Evolutionary conservation across 1,284 basidiomycete genomes (phyloP).

Genomic region (Ceratobasidium sp.): DNA sequence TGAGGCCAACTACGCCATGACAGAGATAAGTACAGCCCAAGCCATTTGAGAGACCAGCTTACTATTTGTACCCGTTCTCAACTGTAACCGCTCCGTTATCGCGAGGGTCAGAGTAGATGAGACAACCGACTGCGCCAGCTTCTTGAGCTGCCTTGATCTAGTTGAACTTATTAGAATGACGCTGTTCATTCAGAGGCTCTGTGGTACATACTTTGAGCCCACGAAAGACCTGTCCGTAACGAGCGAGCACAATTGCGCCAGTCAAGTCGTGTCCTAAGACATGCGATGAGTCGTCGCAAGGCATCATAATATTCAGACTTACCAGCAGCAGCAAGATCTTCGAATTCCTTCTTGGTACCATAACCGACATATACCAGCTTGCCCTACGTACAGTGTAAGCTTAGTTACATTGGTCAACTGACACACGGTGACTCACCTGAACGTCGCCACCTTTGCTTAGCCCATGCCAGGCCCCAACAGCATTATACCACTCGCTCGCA

Average conservation of each 20-base stretch:
- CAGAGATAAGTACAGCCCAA: not conserved
- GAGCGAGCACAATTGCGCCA: constrained; percentile 85
- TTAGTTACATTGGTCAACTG: not conserved
- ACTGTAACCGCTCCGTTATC: constrained; percentile 89
- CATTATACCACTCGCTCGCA: constrained; percentile 70
- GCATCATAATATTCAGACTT: constrained; percentile 19
- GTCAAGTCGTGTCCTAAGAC: constrained; percentile 77
- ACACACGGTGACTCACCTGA: constrained; percentile 50
- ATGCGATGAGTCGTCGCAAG: not conserved
- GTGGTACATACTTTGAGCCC: constrained; percentile 76
- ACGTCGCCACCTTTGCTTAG: constrained; percentile 75
- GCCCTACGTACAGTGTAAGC: constrained; percentile 57
- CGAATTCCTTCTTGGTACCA: constrained; percentile 84
- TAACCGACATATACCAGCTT: constrained; percentile 87
- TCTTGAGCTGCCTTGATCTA: constrained; percentile 87
- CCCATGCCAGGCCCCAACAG: constrained; percentile 78
- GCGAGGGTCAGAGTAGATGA: constrained; percentile 90
- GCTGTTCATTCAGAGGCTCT: not conserved
- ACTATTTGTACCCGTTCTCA: constrained; percentile 80
- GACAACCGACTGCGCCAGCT: constrained; percentile 71
- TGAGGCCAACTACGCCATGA: constrained; percentile 70
- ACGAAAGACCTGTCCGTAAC: constrained; percentile 86
- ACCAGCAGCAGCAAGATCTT: constrained; percentile 66
- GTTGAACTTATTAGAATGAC: not conserved
- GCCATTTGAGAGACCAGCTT: constrained; percentile 11